A percentile compares a stretch with the other conserved stretches of the same genome.
Evolutionary conservation across 371 early-diverging fungal species (phyloP).

Genomic region (Apophysomyces elegans): DNA sequence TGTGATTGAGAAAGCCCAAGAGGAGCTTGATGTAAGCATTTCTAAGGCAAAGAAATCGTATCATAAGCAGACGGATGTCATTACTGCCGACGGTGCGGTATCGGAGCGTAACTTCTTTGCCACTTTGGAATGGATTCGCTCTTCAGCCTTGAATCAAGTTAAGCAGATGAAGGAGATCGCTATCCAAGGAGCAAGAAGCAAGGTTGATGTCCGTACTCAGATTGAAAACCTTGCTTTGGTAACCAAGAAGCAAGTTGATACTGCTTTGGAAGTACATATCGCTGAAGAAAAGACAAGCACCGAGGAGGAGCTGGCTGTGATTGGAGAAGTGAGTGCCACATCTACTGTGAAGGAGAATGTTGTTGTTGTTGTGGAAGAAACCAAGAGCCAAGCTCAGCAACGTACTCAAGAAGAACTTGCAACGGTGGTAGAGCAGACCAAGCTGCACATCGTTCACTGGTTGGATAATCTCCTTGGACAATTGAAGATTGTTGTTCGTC

Average conservation of each 20-base stretch:
- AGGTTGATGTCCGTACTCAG: constrained; percentile 32
- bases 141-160: constrained; percentile 14
- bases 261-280: constrained; percentile 36
- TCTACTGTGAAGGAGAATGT: not conserved
- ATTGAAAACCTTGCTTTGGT: constrained; percentile 35
- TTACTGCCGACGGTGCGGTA: not conserved
- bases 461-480: constrained; percentile 32
- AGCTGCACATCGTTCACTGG: constrained; percentile 30
- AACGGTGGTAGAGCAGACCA: constrained; percentile 38
- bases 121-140: constrained; percentile 17
- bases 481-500: constrained; percentile 29
- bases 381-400: constrained; percentile 35
- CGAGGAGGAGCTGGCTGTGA: not conserved
- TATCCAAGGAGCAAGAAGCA: constrained; percentile 2
- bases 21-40: constrained; percentile 18
- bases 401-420: constrained; percentile 32
- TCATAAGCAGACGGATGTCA: not conserved
- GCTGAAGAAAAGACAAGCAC: not conserved
- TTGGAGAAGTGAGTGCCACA: not conserved
- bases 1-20: constrained; percentile 15
- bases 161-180: constrained; percentile 12
- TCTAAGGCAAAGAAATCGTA: constrained; percentile 6
- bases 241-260: constrained; percentile 32
- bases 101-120: constrained; percentile 13
- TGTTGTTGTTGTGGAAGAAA: constrained; percentile 30